A percentile compares a stretch with the other conserved stretches of the same genome.
Conservation (phyloP, 176 grass and related monocot species). For the Carex parvula region DNA sequence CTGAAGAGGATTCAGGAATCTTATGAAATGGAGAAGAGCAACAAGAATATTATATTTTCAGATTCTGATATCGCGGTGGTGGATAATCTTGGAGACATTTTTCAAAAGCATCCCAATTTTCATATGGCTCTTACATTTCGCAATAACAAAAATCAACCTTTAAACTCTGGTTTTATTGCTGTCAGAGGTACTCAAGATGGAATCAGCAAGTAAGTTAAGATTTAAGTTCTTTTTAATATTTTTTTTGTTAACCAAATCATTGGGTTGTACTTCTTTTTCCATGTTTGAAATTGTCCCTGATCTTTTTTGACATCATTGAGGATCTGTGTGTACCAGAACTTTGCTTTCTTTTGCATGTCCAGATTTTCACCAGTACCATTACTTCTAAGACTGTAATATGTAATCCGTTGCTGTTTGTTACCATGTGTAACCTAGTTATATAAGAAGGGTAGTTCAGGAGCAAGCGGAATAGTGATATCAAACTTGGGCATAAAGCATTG, state of each 20-base stretch:
- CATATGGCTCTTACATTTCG: constrained; percentile 88
- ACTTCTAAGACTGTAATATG: background rate
- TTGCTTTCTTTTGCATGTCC: background rate
- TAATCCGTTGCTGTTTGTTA: background rate
- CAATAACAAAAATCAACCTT: constrained; percentile 85
- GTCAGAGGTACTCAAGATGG: constrained; percentile 67
- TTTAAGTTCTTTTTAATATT: background rate
- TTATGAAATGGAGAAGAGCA: constrained; percentile 30
- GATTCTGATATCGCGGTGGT: constrained; percentile 82
- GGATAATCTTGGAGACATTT: constrained; percentile 75
- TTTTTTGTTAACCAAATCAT: background rate
- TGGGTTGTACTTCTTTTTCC: background rate
- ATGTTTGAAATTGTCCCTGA: background rate
- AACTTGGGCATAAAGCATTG: background rate
- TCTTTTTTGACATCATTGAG: background rate
- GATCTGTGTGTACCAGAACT: background rate
- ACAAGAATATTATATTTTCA: constrained; percentile 62
- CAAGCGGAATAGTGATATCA: background rate
- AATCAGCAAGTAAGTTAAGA: constrained; percentile 44
- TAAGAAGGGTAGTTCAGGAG: background rate
- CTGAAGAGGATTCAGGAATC: constrained; percentile 54
- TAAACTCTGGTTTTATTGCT: constrained; percentile 95
- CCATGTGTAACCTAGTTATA: background rate
- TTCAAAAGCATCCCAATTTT: constrained; percentile 56
- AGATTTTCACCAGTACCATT: background rate